Evolutionary conservation across 768 basidiomycete species (phyloP).

Genomic region (Boletellus ananas): DNA sequence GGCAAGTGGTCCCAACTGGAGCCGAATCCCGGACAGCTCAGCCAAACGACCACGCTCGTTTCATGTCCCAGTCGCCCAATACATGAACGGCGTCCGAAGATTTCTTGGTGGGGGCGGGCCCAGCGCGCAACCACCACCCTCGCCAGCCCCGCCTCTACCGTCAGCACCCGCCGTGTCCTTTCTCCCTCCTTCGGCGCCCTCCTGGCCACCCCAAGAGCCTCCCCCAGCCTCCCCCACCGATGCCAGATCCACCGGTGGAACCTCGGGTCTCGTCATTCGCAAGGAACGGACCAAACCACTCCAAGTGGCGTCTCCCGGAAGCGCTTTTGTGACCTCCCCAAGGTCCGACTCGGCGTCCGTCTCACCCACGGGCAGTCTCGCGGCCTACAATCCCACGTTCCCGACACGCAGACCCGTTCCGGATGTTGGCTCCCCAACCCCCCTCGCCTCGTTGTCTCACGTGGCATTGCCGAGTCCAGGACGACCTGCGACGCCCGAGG

Average conservation of each 20-base stretch:
- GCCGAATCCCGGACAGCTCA: background rate
- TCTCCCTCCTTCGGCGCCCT: constrained; percentile 32
- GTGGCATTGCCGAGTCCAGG: constrained; percentile 28
- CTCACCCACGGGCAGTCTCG: constrained; percentile 24
- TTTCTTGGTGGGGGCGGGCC: constrained; percentile 48
- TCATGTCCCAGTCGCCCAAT: constrained; percentile 19
- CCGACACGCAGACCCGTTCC: constrained; percentile 16
- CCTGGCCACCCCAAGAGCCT: constrained; percentile 46
- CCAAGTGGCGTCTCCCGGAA: constrained; percentile 22
- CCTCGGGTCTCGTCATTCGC: constrained; percentile 43
- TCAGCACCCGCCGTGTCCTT: constrained; percentile 19
- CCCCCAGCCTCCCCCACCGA: constrained; percentile 28
- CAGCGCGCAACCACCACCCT: constrained; percentile 28
- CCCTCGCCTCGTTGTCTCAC: constrained; percentile 35
- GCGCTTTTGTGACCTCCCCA: constrained; percentile 24
- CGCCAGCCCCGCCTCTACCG: constrained; percentile 12
- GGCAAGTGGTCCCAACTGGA: background rate
- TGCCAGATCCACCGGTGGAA: constrained; percentile 17
- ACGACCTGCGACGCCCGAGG: constrained; percentile 36
- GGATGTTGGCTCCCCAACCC: constrained; percentile 33
- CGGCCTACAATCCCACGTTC: constrained; percentile 23
- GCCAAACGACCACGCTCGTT: constrained; percentile 15
- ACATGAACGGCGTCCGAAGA: constrained; percentile 73
- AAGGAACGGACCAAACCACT: constrained; percentile 44
- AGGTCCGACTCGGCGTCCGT: constrained; percentile 22